Evolutionary conservation across 1,284 basidiomycete genomes (phyloP).

Genomic region (Leccinum cinnamomeum): DNA sequence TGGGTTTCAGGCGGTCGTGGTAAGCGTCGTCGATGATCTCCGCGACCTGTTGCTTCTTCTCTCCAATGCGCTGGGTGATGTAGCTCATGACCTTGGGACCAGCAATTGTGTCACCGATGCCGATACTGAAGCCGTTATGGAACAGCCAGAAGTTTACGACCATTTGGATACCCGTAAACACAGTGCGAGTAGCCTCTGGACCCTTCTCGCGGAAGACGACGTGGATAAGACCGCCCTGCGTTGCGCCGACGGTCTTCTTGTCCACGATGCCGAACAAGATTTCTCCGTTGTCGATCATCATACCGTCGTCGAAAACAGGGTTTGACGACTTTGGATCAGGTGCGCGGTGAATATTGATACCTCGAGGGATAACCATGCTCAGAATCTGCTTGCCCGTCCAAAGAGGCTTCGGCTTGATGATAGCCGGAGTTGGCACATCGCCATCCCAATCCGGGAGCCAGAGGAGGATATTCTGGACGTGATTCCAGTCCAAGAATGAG

Average conservation of each 20-base stretch:
- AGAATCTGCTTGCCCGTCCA: slow-evolving; percentile 99
- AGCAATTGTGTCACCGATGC: slow-evolving; percentile 98
- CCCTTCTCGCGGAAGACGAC: slow-evolving; percentile 98
- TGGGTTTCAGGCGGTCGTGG: slow-evolving; percentile 81
- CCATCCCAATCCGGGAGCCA: slow-evolving; percentile 99
- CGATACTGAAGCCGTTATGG: slow-evolving; percentile 98
- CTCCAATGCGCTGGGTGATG: slow-evolving; percentile 83
- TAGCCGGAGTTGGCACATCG: slow-evolving; percentile 86
- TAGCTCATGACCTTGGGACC: slow-evolving; percentile 85
- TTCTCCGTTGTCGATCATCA: slow-evolving; percentile 97
- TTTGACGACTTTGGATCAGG: slow-evolving; percentile 80
- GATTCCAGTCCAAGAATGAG: slow-evolving; percentile 89
- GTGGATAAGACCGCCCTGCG: slow-evolving; percentile 93
- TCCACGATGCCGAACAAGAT: slow-evolving; percentile 95
- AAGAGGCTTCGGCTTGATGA: slow-evolving; percentile 94
- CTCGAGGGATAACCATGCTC: slow-evolving; percentile 90
- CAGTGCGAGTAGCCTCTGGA: slow-evolving; percentile 86
- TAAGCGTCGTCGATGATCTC: slow-evolving; percentile 77
- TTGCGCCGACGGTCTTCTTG: slow-evolving; percentile 97
- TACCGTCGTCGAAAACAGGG: slow-evolving; percentile 90
- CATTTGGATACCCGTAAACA: slow-evolving; percentile 94
- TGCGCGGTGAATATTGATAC: slow-evolving; percentile 89
- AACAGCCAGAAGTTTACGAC: slow-evolving; percentile 99
- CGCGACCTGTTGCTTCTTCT: slow-evolving; percentile 77
- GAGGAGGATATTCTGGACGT: slow-evolving; percentile 95